phyloP scores from a whole-genome alignment of 163 green algal genomes.

The Chlamydomonas reinhardtii region DNA sequence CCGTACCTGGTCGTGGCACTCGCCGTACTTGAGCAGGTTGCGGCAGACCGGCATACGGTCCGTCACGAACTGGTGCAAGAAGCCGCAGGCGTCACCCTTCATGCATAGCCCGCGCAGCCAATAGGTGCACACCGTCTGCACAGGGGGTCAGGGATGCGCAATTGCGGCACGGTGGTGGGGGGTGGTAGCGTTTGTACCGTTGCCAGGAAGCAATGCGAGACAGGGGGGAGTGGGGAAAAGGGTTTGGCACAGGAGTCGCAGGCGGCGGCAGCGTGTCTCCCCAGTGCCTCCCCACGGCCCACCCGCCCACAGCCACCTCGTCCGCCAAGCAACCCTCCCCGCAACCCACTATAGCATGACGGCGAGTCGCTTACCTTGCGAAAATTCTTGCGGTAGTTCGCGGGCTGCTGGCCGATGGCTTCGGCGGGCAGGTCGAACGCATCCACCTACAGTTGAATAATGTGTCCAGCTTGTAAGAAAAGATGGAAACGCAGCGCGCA shows the following conservation, averaged over 20 bases:
- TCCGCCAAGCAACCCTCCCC: too few relatives aligned
- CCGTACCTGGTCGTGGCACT: constrained; percentile 83
- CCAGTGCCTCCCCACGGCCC: too few relatives aligned
- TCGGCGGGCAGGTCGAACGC: constrained; percentile 49
- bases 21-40: constrained; percentile 77
- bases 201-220: too few relatives aligned
- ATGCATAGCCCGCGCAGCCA: constrained; percentile 98
- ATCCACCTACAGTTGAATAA: constrained; percentile 14
- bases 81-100: constrained; percentile 96
- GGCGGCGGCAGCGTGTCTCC: too few relatives aligned
- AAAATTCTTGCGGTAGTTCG: constrained; percentile 87
- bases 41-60: constrained; percentile 78
- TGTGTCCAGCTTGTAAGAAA: background rate
- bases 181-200: too few relatives aligned
- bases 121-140: constrained; percentile 97
- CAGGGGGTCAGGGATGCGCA: background rate
- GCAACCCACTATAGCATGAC: too few relatives aligned
- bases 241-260: too few relatives aligned
- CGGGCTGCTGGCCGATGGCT: constrained; percentile 72
- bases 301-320: too few relatives aligned
- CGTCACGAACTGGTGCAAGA: constrained; percentile 95
- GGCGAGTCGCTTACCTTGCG: constrained; percentile 68
- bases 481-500: background rate
- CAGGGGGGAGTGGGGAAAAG: too few relatives aligned
- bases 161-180: too few relatives aligned